Base-by-base conservation (phyloP, 2,329 filamentous ascomycete genomes). In the Myriosclerotinia duriaeana region DNA sequence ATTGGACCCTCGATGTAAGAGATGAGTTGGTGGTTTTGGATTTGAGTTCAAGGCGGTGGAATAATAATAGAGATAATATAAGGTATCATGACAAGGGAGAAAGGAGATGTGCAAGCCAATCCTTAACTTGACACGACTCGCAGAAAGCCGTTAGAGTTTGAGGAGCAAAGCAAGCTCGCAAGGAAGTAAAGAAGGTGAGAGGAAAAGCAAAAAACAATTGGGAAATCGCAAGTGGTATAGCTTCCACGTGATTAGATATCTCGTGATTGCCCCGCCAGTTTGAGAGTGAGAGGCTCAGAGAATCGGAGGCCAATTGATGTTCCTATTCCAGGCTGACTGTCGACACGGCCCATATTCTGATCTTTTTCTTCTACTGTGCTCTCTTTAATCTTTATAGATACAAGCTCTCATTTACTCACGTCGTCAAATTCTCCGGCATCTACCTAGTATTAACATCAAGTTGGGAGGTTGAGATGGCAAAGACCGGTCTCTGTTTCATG, bases 331-430 rank as follows among this genome's bases (percentile, higher is more conserved):
- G 44, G 44, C 20, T 14, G 40, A 3, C 42, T 48, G 42, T 38
- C 44, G n/a, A 38, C 44, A 61, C 58, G 58, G 44, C 34, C n/a
- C 44, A 26, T 38, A 50, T 61, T 52, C 34, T 40, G 58, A 38
- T 50, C 20, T 26, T 60, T 50, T 36, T 26, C 34, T 8, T 12
- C 53, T 55, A 40, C 20, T 55, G 34, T 40, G 7, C 22, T 52
- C n/a, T 22, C 0, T n/a, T 7, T 22, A 22, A 20, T 22, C 9
- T n/a, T 50, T 26, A 44, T 58, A 46, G 17, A 46, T 46, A 46
- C 7, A 46, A 46, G 20, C 44, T 46, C n/a, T 46, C 17, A 46
- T 46, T 46, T 26, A 50, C 44, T 38, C 58, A 9, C 44, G 5
- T 50, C 48, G 6, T 26, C 30, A 30, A 8, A n/a, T n/a, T n/a